Evolutionary conservation across 352 stramenopile species (phyloP).

Genomic region (Pythium volutum): DNA sequence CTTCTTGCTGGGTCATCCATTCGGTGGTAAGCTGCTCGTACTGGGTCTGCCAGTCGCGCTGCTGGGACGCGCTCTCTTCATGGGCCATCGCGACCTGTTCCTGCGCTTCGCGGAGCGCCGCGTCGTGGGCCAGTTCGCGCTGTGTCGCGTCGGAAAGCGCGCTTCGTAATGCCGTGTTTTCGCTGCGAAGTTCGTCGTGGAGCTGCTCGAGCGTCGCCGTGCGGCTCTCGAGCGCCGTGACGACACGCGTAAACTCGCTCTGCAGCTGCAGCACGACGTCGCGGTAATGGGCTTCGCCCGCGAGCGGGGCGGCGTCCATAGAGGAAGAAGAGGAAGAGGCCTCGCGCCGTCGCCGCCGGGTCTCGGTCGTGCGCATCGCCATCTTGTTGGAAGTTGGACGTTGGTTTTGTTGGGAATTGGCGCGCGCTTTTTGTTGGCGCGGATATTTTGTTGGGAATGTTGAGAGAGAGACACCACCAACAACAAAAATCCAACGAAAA

Average conservation of each 20-base stretch:
- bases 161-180: conserved; percentile 22
- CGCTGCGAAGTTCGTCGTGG: conserved; percentile 43
- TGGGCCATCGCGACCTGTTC: conserved; percentile 10
- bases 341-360: conserved; percentile 9
- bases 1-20: conserved; percentile 35
- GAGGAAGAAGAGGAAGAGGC: not conserved
- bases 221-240: conserved; percentile 58
- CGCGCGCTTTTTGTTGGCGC: conserved; percentile 5
- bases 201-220: conserved; percentile 40
- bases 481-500: not conserved
- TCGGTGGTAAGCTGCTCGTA: conserved; percentile 12
- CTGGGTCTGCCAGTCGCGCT: not conserved
- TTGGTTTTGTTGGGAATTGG: conserved; percentile 4
- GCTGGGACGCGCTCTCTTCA: conserved; percentile 13
- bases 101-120: not conserved
- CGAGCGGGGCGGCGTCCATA: not conserved
- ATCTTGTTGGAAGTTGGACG: too few species aligned
- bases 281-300: conserved; percentile 39
- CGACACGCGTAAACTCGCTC: conserved; percentile 51
- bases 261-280: conserved; percentile 56
- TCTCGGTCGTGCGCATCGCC: not conserved
- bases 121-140: not conserved
- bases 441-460: not conserved
- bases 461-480: not conserved
- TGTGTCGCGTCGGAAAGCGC: not conserved